Evolutionary conservation across 2,329 filamentous ascomycete species (phyloP), one percentile per base, ranked within the genome.

Genomic region (Diplodia mutila): DNA sequence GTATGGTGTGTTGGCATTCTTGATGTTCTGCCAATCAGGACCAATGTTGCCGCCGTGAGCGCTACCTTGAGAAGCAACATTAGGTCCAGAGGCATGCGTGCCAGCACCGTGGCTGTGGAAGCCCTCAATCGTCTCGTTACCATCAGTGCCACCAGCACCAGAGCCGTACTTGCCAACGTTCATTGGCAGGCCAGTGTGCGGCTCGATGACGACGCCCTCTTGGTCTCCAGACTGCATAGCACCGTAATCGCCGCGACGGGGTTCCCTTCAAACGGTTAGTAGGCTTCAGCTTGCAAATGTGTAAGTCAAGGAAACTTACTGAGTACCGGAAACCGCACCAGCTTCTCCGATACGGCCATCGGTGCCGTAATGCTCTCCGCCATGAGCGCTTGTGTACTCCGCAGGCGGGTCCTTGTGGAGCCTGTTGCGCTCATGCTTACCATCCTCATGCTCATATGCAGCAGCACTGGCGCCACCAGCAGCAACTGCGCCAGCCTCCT

Each of bases 331-430:
- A 2, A 37, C 54, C 14, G 65, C 53, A 37, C 54, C 65, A 46
- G 53, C n/a, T 23, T 61, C 16, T 39, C 53, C 65, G 11, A 34
- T 49, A 3, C 29, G 39, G 4, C 53, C 48, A 3, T 46, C 53
- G 6, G 54, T 67, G 46, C 54, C 65, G 25, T 65, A 65, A 23
- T 52, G 53, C 65, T 69, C 65, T 51, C 65, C 52, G 16, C 29
- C 59, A 7, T 51, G 59, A 9, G 23, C 59, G 18, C 12, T 32
- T 6, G 18, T n/a, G 18, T 61, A 75, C 2, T 75, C 76, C 37
- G 72, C 71, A 7, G 80, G 79, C 11, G 80, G 79, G 27, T 80
- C 78, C 69, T 82, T 82, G 72, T 81, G 79, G 49, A 82, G 71
- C 23, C 73, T 77, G 66, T 80, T 75, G 46, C 75, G 75, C 18